These are phyloP conservation scores for Daldinia caldariorum DNA, from an alignment of 495 filamentous ascomycete species.

Conservation along the genomic window DNA sequence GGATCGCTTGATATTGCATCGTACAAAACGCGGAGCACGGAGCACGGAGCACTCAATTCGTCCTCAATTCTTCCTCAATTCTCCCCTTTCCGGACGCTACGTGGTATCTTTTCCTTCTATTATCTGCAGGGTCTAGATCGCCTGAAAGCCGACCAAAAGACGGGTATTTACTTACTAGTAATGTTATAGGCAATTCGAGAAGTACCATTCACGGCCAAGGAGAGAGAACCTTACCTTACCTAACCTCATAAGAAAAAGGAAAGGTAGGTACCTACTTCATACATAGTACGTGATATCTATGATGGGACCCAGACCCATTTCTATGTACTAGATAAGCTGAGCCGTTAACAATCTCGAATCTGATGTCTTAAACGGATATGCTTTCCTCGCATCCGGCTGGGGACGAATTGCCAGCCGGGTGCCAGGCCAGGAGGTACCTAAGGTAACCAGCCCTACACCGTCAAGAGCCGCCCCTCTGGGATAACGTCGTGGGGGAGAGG, in stretches of 20 bases:
- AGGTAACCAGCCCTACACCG: conserved; percentile 39
- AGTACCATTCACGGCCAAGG: conserved; percentile 21
- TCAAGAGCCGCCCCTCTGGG: conserved; percentile 23
- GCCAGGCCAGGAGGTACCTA: background rate
- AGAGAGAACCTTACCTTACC: background rate
- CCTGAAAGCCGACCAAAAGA: background rate
- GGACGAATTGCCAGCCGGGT: conserved; percentile 16
- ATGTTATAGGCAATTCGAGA: conserved; percentile 36
- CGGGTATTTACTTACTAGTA: background rate
- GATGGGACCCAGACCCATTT: conserved; percentile 15
- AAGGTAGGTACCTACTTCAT: background rate
- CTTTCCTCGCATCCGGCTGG: conserved; percentile 38
- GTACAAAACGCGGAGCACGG: conserved; percentile 2
- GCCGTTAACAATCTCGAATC: conserved; percentile 17
- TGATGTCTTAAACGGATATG: conserved; percentile 31
- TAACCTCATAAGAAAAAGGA: background rate
- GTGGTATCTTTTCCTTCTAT: conserved; percentile 19
- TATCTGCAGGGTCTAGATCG: conserved; percentile 3
- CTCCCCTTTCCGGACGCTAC: conserved; percentile 24
- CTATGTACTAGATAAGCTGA: conserved; percentile 17
- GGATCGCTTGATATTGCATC: conserved; percentile 9
- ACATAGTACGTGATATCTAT: too few species aligned
- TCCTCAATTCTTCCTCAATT: conserved; percentile 15
- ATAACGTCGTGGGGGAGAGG: conserved; percentile 17
- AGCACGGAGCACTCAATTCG: background rate